These are phyloP conservation scores for Diplodia corticola DNA, from an alignment of 2,329 filamentous ascomycete genomes.

Conservation along the genomic window DNA sequence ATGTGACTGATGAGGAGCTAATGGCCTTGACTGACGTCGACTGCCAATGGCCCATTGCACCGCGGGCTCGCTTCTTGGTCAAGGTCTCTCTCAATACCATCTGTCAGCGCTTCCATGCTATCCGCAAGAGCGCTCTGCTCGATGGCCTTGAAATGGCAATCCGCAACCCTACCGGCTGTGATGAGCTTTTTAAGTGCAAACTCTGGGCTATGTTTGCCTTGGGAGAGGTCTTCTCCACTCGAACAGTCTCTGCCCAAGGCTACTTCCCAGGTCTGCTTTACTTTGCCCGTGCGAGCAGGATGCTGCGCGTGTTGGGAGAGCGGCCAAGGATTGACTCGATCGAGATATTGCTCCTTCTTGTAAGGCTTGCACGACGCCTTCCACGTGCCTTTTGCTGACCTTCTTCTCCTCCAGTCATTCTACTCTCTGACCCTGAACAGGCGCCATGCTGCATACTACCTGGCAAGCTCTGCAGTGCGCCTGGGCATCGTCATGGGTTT, in stretches of 20 bases:
- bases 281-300: slow-evolving; percentile 44
- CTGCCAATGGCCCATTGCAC: slow-evolving; percentile 43
- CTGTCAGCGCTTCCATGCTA: slow-evolving; percentile 46
- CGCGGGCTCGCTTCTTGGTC: slow-evolving; percentile 41
- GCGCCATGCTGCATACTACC: slow-evolving; percentile 46
- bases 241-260: slow-evolving; percentile 36
- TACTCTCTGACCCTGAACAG: slow-evolving; percentile 50
- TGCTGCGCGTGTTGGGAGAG: slow-evolving; percentile 45
- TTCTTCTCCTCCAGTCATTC: slow-evolving; percentile 38
- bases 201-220: slow-evolving; percentile 50
- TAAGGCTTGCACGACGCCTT: slow-evolving; percentile 29
- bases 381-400: background rate
- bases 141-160: slow-evolving; percentile 43
- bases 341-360: slow-evolving; percentile 48
- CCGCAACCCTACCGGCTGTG: slow-evolving; percentile 37
- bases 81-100: slow-evolving; percentile 47
- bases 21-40: slow-evolving; percentile 37
- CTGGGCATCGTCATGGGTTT: slow-evolving; percentile 49
- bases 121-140: slow-evolving; percentile 42
- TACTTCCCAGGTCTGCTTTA: slow-evolving; percentile 48
- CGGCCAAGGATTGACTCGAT: slow-evolving; percentile 47
- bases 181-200: slow-evolving; percentile 42
- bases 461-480: slow-evolving; percentile 49
- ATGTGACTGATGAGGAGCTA: slow-evolving; percentile 36
- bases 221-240: slow-evolving; percentile 49